Base-by-base conservation (phyloP, 73 alveolate species). In the Blepharisma japonicum region DNA sequence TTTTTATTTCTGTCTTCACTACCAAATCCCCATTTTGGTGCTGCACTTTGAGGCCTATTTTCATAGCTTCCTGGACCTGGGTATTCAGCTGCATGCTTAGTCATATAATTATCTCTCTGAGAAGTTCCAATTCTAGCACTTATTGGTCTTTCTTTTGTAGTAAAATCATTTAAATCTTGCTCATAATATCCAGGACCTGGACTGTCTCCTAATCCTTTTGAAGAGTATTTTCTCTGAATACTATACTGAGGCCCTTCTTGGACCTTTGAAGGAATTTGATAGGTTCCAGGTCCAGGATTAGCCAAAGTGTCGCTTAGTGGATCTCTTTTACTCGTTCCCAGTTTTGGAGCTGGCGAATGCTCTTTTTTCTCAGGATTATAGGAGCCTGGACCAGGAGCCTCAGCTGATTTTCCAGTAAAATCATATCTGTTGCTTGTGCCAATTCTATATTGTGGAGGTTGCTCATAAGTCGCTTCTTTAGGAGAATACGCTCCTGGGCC, bases 241-340 rank as follows among this genome's bases (percentile, higher is more conserved):
- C 42, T 38, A 3, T 56, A 76, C 66, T 56, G 8, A 11, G 84
- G 84, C 0, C 84, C 84, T 77, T 77, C 84, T 42, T 56, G 68
- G 70, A 55, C 48, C 27, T 77, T 77, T 2, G 77, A 55, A 45
- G 85, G 77, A 50, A 71, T 20, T 9, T 68, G 56, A 38, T 81
- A 81, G 56, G 87, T 71, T 42, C 87, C 87, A 51, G 87, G 87
- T 56, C 87, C 87, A 27, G 87, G 87, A 5, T 23, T 66, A 0
- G 14, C 74, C 23, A 61, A 1, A 2, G 14, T 61, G 23, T 14
- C 14, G 42, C 42, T 32, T 14, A 61, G 47, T 14, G n/a, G 14
- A 9, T 20, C 74, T 61, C 74, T n/a, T n/a, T n/a, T 14, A 2
- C 23, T n/a, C 4, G 74, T 18, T 39, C 74, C 74, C n/a, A 61